Conservation (phyloP, 805 yeast species). For the Blastobotrys muscicola region DNA sequence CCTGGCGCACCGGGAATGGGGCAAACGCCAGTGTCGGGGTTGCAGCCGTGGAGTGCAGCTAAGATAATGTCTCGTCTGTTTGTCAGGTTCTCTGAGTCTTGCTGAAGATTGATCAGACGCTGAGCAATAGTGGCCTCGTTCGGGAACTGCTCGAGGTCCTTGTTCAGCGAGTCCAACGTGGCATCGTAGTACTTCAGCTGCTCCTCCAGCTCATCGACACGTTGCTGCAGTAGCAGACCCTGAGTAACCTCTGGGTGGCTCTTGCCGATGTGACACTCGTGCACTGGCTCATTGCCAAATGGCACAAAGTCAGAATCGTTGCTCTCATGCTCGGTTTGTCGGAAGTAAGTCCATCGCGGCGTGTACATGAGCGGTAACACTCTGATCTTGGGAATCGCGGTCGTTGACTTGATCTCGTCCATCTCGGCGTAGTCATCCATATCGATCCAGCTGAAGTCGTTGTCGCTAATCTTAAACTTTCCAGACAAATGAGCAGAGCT, state of each 20-base stretch:
- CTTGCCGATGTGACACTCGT: conserved; percentile 44
- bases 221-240: conserved; percentile 17
- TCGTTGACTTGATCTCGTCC: conserved; percentile 28
- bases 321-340: conserved; percentile 43
- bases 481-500: conserved; percentile 15
- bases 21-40: too few relatives aligned
- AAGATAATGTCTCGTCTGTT: conserved; percentile 10
- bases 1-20: too few relatives aligned
- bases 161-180: conserved; percentile 24
- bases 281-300: conserved; percentile 48
- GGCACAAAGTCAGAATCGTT: conserved; percentile 29
- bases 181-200: conserved; percentile 25
- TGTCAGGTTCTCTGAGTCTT: conserved; percentile 11
- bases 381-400: conserved; percentile 30
- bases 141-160: conserved; percentile 16
- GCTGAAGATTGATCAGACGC: conserved; percentile 11
- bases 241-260: conserved; percentile 23
- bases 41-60: conserved; percentile 2
- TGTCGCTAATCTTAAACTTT: conserved; percentile 24
- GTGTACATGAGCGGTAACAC: conserved; percentile 57
- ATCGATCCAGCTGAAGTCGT: conserved; percentile 54
- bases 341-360: conserved; percentile 58
- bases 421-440: conserved; percentile 67
- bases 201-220: conserved; percentile 23
- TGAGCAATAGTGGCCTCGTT: conserved; percentile 13